phyloP scores from a whole-genome alignment of 139 green algal species.

The Chlorella vulgaris region DNA sequence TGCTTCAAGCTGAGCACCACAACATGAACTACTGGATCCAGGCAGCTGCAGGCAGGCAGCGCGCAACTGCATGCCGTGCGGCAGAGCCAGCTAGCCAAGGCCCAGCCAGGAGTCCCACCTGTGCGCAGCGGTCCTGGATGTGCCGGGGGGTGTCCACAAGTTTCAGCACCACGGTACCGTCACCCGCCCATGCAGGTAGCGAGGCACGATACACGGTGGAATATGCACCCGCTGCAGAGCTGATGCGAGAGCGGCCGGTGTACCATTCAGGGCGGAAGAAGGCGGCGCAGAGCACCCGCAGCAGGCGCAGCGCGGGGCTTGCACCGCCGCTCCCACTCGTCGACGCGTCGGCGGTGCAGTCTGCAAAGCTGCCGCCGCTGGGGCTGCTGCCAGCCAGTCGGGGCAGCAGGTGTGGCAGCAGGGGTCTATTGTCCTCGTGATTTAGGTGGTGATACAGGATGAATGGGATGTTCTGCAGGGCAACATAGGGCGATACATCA shows the following conservation, averaged over 20 bases:
- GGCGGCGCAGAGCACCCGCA: conserved; percentile 57
- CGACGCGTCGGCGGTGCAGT: neutral
- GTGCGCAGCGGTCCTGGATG: conserved; percentile 57
- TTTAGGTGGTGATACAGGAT: conserved; percentile 59
- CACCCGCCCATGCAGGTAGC: conserved; percentile 36
- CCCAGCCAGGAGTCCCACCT: conserved; percentile 29
- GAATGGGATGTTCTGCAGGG: conserved; percentile 54
- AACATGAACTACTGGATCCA: no score
- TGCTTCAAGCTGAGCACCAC: no score
- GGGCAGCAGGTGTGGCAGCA: conserved; percentile 42
- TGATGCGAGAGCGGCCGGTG: conserved; percentile 40
- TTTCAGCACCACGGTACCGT: conserved; percentile 55
- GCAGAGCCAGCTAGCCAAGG: no score
- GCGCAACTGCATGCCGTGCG: no score
- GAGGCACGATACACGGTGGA: conserved; percentile 57
- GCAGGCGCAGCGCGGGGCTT: conserved; percentile 40
- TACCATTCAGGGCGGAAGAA: conserved; percentile 61
- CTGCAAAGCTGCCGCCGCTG: neutral
- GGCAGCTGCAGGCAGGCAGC: no score
- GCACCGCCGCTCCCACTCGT: neutral
- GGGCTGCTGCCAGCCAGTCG: conserved; percentile 16
- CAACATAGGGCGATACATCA: neutral
- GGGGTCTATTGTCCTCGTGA: conserved; percentile 36
- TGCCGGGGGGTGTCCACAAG: conserved; percentile 62
- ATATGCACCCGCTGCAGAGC: conserved; percentile 56